phyloP scores from a whole-genome alignment of 371 early-diverging fungal species.

The Circinella umbellata region DNA sequence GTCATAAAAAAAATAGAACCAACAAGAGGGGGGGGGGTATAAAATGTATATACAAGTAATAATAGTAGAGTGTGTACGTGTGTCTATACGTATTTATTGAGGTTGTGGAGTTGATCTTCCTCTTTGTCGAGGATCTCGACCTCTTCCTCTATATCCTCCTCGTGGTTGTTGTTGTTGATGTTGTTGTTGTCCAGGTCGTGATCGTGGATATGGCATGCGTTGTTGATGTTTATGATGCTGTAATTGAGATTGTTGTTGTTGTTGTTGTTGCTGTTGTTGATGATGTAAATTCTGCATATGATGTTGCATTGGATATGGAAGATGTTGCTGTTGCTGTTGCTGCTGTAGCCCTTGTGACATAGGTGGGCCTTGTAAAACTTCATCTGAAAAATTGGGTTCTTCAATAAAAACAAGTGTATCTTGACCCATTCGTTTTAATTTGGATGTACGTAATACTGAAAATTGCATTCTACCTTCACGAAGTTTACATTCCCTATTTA shows the following conservation, averaged over 20 bases:
- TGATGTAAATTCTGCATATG: background rate
- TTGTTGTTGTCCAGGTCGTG: background rate
- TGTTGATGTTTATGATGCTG: conserved; percentile 1
- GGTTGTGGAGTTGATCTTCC: conserved; percentile 3
- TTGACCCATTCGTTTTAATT: conserved; percentile 41
- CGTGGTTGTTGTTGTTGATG: background rate
- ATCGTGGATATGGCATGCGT: background rate
- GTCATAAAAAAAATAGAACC: no score
- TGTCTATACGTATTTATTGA: background rate
- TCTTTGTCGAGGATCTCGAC: conserved; percentile 12
- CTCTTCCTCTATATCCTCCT: conserved; percentile 4
- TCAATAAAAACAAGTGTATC: conserved; percentile 43
- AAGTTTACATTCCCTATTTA: conserved; percentile 24
- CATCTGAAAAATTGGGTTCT: conserved; percentile 43
- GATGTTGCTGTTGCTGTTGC: background rate
- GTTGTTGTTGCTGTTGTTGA: conserved; percentile 15
- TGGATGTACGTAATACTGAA: conserved; percentile 18
- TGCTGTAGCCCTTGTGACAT: background rate
- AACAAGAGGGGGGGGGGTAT: no score
- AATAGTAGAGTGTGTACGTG: no score
- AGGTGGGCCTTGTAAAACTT: background rate
- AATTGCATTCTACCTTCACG: conserved; percentile 30
- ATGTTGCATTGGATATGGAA: background rate
- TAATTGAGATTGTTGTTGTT: background rate
- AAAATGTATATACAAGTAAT: no score